Evolutionary conservation across 148 eudicot species (phyloP).

Genomic region (Vaccinium darrowii): DNA sequence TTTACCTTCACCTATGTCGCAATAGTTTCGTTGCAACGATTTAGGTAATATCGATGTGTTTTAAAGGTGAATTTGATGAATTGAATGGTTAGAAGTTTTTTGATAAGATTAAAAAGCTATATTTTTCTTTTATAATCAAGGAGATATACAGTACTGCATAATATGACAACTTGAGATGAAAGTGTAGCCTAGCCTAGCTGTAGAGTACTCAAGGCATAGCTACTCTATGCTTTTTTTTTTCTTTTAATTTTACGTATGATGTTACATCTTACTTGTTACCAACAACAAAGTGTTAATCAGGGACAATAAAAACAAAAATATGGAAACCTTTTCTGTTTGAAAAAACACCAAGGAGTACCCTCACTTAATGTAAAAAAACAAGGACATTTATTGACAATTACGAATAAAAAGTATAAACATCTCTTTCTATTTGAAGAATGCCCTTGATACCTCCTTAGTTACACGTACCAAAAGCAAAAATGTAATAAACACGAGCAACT

Average conservation of each 20-base stretch:
- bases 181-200: no score
- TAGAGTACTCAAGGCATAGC: no score
- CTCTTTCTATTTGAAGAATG: background rate
- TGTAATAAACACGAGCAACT: background rate
- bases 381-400: background rate
- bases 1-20: background rate
- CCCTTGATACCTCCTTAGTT: background rate
- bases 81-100: background rate
- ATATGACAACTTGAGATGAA: no score
- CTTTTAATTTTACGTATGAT: no score
- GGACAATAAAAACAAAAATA: background rate
- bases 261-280: background rate
- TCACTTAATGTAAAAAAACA: background rate
- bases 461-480: background rate
- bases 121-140: no score
- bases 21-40: background rate
- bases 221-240: no score
- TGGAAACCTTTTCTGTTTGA: background rate
- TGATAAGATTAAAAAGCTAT: background rate
- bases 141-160: no score
- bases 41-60: background rate
- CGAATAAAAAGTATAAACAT: background rate
- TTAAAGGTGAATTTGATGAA: background rate
- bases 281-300: background rate
- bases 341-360: background rate